Base-by-base conservation (phyloP, 1,284 basidiomycete species). In the Ustilago lituana region DNA sequence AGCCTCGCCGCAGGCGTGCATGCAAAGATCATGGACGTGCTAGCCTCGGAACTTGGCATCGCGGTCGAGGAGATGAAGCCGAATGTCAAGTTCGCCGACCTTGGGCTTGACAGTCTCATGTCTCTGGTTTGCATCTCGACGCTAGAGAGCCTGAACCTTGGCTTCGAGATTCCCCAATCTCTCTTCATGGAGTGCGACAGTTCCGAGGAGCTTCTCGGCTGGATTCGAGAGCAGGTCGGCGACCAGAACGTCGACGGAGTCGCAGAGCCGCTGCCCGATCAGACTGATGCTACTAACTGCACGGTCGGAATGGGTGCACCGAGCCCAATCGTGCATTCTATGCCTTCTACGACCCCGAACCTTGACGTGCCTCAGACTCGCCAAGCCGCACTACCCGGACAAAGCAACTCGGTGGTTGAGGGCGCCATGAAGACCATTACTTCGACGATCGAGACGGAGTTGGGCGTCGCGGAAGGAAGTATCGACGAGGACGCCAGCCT, bases 41-140 rank as follows among this genome's bases (percentile, higher is more conserved):
- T 73, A 15, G 61, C 65, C 4, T 47, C 58, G 3, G 71, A 73
- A 20, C 46, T 69, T 8, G 71, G 71, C 23, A 45, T 73, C 15
- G 43, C 47, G 2, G 24, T 59, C 23, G 54, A 51, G 10, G 64
- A 69, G 43, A 54, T 73, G 53, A 61, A 54, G 35, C 57, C 58
- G 1, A 31, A 17, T 31, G 55, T 58, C 29, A 64, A 57, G 15
- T 61, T 73, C 15, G 61, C 62, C 31, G 71, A 73, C 22, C 52
- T 73, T 5, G 71, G 71, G 1, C 57, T 73, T 12, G 71, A 73
- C 38, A 65, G 61, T 36, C 56, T 73, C 22, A 73, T 73, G 71
- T 67, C 71, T 0, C 43, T 73, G 29, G 71, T 69, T 4, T 66
- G 62, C 45, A 66, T 71, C 23, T 66, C 67, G 33, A 58, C 63